phyloP scores from a whole-genome alignment of 208 protist species.

The Leishmania tarentolae region DNA sequence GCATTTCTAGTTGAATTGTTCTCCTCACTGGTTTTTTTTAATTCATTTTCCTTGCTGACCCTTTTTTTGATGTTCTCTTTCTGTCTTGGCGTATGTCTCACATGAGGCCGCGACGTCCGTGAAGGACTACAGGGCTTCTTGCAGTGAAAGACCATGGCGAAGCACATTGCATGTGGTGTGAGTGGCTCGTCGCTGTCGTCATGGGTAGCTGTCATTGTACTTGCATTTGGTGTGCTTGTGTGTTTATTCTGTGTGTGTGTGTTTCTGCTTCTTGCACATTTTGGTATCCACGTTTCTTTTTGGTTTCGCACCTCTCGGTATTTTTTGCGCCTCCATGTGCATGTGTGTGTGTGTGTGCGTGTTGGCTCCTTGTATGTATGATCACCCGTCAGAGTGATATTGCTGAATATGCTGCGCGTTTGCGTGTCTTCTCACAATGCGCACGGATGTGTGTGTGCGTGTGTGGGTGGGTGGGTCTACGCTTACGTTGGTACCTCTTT shows the following conservation, averaged over 20 bases:
- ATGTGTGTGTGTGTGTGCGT: not conserved
- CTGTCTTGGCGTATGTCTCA: not conserved
- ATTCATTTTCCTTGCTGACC: not conserved
- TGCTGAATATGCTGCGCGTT: not conserved
- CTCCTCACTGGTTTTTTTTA: not conserved
- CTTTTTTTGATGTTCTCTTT: not conserved
- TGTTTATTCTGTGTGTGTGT: not conserved
- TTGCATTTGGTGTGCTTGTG: not conserved
- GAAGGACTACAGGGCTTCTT: not conserved
- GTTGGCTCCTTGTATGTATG: not conserved
- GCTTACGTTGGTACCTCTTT: not conserved
- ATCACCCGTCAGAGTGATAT: not conserved
- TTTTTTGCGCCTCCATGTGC: not conserved
- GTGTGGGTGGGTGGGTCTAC: not conserved
- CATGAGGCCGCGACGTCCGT: not conserved
- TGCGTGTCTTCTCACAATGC: not conserved
- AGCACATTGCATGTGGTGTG: not conserved
- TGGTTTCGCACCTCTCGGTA: not conserved
- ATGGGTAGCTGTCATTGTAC: not conserved
- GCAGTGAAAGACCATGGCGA: not conserved
- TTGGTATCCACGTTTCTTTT: not conserved
- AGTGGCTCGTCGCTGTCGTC: not conserved
- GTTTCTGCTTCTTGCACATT: not conserved
- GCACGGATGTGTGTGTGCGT: not conserved
- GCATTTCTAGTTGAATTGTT: not conserved